These are phyloP conservation scores for Trichocomaceae sp. DNA, from an alignment of 2,329 filamentous ascomycete species.

Conservation along the genomic window DNA sequence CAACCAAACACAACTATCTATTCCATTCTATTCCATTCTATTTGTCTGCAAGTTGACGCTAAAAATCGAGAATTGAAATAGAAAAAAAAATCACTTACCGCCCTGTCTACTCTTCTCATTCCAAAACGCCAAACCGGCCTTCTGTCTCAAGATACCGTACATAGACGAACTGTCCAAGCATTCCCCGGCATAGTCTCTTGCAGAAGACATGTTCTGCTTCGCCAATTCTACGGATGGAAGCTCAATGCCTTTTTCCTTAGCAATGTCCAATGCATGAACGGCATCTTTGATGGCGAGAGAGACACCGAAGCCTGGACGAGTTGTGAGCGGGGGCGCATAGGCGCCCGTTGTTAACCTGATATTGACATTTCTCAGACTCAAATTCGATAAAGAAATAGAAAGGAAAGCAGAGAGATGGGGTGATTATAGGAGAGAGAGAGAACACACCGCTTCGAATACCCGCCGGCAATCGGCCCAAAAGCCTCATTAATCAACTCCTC, in stretches of 20 bases:
- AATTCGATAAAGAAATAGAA: background rate
- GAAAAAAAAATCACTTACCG: background rate
- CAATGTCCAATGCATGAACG: conserved; percentile 29
- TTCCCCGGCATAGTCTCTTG: conserved; percentile 31
- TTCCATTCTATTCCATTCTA: background rate
- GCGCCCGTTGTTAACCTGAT: conserved; percentile 37
- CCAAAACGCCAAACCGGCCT: conserved; percentile 33
- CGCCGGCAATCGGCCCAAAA: conserved; percentile 39
- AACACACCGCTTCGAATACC: conserved; percentile 36
- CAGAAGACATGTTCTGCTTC: conserved; percentile 30
- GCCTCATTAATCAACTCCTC: conserved; percentile 39
- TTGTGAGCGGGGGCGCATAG: conserved; percentile 34
- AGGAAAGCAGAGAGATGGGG: background rate
- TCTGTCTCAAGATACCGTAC: conserved; percentile 32
- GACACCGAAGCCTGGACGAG: conserved; percentile 32
- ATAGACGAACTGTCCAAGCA: conserved; percentile 35
- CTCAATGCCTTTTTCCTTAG: conserved; percentile 24
- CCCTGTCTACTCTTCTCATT: conserved; percentile 31
- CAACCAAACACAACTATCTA: background rate
- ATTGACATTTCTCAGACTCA: too few species aligned
- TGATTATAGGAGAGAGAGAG: too few species aligned
- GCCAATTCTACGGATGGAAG: conserved; percentile 31
- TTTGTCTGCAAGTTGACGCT: background rate
- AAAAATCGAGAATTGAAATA: background rate
- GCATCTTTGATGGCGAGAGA: conserved; percentile 35